phyloP scores from a whole-genome alignment of 208 protist genomes.

The Lotmaria passim region DNA sequence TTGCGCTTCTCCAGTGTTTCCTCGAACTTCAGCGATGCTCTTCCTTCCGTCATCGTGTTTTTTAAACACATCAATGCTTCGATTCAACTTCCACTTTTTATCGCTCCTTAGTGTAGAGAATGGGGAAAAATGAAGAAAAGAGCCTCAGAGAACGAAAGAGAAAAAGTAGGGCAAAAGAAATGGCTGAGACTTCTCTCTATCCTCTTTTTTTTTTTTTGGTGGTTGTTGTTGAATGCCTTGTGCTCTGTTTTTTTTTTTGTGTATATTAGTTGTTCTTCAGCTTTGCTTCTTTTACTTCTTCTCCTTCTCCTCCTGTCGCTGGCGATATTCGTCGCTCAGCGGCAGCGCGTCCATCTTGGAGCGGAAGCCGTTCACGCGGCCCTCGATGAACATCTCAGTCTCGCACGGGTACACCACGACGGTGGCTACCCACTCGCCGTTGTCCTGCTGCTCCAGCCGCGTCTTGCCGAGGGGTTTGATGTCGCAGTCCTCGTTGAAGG shows the following conservation, averaged over 20 bases:
- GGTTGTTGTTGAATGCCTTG: not conserved
- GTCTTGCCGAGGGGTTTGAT: slow-evolving; percentile 82
- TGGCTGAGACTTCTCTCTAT: not conserved
- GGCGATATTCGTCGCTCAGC: slow-evolving; percentile 62
- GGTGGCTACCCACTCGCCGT: slow-evolving; percentile 59
- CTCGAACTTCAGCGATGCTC: too few species aligned
- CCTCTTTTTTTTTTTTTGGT: not conserved
- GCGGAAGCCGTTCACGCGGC: slow-evolving; percentile 78
- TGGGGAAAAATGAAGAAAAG: too few species aligned
- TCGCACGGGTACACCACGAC: slow-evolving; percentile 74
- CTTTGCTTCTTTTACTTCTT: slow-evolving; percentile 25
- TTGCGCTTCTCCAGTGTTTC: too few species aligned
- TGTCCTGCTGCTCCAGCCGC: slow-evolving; percentile 56
- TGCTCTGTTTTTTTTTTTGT: slow-evolving; percentile 22
- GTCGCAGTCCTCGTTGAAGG: slow-evolving; percentile 76
- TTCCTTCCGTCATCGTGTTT: too few species aligned
- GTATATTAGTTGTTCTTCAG: slow-evolving; percentile 7
- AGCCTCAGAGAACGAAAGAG: not conserved
- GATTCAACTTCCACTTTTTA: too few species aligned
- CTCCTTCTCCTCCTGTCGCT: slow-evolving; percentile 40
- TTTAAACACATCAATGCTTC: too few species aligned
- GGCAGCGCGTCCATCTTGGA: slow-evolving; percentile 81
- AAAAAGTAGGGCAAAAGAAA: not conserved
- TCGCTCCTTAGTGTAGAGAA: too few species aligned
- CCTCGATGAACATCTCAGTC: slow-evolving; percentile 88